phyloP scores from a whole-genome alignment of 805 yeast genomes.

The Candida stauntonica region DNA sequence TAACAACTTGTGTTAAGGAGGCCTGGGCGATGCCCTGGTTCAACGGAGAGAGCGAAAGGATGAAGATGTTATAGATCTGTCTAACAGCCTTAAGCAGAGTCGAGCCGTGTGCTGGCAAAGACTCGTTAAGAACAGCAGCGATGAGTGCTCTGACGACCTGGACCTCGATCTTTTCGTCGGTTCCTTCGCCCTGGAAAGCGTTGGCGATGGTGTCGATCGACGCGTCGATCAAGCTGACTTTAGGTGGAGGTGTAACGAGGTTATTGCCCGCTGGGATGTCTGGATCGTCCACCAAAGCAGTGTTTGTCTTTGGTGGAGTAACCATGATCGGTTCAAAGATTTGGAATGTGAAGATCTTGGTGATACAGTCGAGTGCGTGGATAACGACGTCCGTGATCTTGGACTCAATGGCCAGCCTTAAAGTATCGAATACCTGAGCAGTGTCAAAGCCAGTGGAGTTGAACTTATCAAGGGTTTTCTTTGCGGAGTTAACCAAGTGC shows the following conservation, averaged over 20 bases:
- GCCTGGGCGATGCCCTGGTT: constrained; percentile 97
- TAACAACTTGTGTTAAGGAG: constrained; percentile 84
- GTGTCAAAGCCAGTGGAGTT: constrained; percentile 37
- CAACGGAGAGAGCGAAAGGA: constrained; percentile 71
- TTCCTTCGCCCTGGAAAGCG: constrained; percentile 88
- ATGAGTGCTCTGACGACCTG: constrained; percentile 91
- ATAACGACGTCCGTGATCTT: constrained; percentile 60
- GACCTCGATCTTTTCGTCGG: constrained; percentile 83
- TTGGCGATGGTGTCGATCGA: constrained; percentile 81
- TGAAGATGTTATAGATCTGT: constrained; percentile 88
- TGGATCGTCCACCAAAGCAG: constrained; percentile 18
- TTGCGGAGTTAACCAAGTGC: constrained; percentile 30
- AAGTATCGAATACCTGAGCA: constrained; percentile 66
- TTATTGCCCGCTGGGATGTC: constrained; percentile 16
- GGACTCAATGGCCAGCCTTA: constrained; percentile 70
- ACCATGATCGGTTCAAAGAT: constrained; percentile 59
- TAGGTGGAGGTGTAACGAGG: constrained; percentile 49
- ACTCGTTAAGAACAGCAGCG: constrained; percentile 79
- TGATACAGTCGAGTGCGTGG: constrained; percentile 76
- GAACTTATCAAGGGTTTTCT: constrained; percentile 29
- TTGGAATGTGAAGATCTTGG: constrained; percentile 85
- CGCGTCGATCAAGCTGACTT: constrained; percentile 64
- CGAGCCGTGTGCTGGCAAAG: constrained; percentile 85
- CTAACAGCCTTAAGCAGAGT: constrained; percentile 84
- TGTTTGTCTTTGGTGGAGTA: constrained; percentile 37